phyloP scores from a whole-genome alignment of 192 early-diverging fungal species.

The Cetraspora pellucida region DNA sequence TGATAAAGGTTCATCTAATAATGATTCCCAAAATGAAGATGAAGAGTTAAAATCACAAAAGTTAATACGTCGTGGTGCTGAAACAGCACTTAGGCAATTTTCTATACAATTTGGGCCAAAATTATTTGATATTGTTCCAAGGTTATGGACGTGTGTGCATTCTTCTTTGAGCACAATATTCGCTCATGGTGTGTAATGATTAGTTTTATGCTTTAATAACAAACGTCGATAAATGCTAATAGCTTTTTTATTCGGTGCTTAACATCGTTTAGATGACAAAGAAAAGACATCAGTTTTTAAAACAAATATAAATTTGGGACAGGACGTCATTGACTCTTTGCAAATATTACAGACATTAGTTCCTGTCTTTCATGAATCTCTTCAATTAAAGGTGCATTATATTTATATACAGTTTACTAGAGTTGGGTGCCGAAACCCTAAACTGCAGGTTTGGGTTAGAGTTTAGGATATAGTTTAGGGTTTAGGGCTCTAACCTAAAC shows the following conservation, averaged over 20 bases:
- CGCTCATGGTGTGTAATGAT: constrained; percentile 30
- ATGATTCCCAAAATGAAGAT: constrained; percentile 44
- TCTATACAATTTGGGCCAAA: constrained; percentile 65
- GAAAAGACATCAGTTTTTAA: constrained; percentile 37
- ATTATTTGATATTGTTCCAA: constrained; percentile 72
- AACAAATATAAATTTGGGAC: constrained; percentile 47
- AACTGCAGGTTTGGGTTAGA: too few relatives aligned
- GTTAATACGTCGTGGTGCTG: constrained; percentile 70
- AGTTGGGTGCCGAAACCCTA: too few relatives aligned
- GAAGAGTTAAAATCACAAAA: constrained; percentile 53
- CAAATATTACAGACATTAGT: constrained; percentile 70
- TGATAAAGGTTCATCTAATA: constrained; percentile 33
- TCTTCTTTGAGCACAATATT: constrained; percentile 50
- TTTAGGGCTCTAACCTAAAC: too few relatives aligned
- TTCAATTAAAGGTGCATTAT: constrained; percentile 40
- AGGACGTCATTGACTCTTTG: constrained; percentile 78
- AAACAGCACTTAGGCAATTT: constrained; percentile 60
- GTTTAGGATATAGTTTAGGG: too few relatives aligned
- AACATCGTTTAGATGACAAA: neutral
- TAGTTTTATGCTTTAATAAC: too few relatives aligned
- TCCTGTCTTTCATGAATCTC: constrained; percentile 57
- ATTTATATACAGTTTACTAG: neutral
- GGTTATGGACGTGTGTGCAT: constrained; percentile 67
- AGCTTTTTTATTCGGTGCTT: too few relatives aligned
- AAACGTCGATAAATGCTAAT: too few relatives aligned